Percentiles rank a stretch among this genome's conserved stretches.
These are phyloP conservation scores for Talaromyces funiculosus DNA, from an alignment of 2,329 filamentous ascomycete genomes.

Conservation along the genomic window DNA sequence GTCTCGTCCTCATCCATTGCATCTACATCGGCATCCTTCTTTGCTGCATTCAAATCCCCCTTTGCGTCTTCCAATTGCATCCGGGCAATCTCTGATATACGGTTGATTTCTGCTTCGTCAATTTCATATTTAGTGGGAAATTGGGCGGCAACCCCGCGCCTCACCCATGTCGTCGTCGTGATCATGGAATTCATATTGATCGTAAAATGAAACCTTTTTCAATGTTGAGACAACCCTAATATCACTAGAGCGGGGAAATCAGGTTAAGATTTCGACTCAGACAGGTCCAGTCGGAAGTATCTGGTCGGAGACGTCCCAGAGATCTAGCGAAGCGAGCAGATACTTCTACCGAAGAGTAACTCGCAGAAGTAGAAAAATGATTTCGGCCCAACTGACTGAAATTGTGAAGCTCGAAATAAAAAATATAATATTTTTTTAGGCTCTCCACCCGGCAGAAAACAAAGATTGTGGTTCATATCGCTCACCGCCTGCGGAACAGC, in stretches of 20 bases:
- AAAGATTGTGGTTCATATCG: slow-evolving; percentile 1
- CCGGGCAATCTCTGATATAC: slow-evolving; percentile 68
- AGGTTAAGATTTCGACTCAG: background rate
- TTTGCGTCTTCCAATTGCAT: slow-evolving; percentile 87
- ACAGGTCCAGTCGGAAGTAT: background rate
- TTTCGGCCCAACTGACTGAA: background rate
- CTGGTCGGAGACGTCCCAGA: background rate
- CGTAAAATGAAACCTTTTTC: background rate
- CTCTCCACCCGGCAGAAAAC: slow-evolving; percentile 15
- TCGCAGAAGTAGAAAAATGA: background rate
- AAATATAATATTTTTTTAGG: slow-evolving; percentile 10
- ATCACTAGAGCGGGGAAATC: slow-evolving; percentile 5
- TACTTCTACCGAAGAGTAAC: background rate
- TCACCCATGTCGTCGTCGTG: slow-evolving; percentile 69
- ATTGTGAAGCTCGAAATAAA: background rate
- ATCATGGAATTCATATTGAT: slow-evolving; percentile 56
- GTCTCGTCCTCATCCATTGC: slow-evolving; percentile 23
- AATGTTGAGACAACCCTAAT: background rate
- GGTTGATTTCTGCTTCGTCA: slow-evolving; percentile 68
- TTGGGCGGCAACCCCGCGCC: slow-evolving; percentile 67
- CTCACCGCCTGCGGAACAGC: slow-evolving; percentile 12
- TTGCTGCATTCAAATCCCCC: slow-evolving; percentile 72
- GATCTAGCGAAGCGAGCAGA: background rate
- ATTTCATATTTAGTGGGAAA: slow-evolving; percentile 71
- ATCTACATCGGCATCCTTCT: slow-evolving; percentile 44